Evolutionary conservation across 1,284 basidiomycete species (phyloP), one percentile per base, ranked within the genome.

Genomic region (Pulchroboletus neoregius): DNA sequence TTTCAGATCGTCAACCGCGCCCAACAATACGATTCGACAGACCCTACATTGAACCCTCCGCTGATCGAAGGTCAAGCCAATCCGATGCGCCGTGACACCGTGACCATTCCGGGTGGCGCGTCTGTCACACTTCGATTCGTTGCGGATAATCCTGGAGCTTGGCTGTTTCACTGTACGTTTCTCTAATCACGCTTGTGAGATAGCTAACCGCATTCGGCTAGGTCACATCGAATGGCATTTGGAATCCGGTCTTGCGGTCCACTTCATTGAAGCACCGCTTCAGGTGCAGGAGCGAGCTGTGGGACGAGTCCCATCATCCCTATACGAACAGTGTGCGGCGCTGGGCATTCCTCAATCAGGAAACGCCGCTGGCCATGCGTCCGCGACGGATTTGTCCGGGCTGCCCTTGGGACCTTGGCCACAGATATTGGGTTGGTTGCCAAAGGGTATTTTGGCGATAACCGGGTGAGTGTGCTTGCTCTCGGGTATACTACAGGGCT

Each of bases 191-290:
- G 9, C 11, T n/a, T 20, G 15, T 20, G 18, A n/a, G 20, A 27
- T 6, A n/a, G 9, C n/a, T 48, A 1, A 37, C 24, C 31, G 20
- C 30, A 36, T 20, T 31, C n/a, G 16, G 12, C 6, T 48, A 85
- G 83, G 84, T 62, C 85, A 88, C 64, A 86, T 88, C 52, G 85
- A 88, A 66, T 89, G 87, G 87, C 90, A 92, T 66, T 66, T 92
- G 3, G 75, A 85, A 66, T 74, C 74, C 38, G 91, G 91, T 4
- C 77, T 94, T 22, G 91, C 90, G 0, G 72, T 91, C 46, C 77
- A 80, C 52, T 74, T 94, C 57, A 69, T 94, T 60, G 85, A 88
- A 61, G 87, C 91, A 6, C 89, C 91, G 0, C 61, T 79, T 11
- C 58, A 76, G 45, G 74, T 75, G 1, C 85, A 89, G 59, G 59